Percentiles rank a stretch among this genome's conserved stretches.
Evolutionary conservation across 148 eudicot genomes (phyloP).

Genomic region (Silene latifolia): DNA sequence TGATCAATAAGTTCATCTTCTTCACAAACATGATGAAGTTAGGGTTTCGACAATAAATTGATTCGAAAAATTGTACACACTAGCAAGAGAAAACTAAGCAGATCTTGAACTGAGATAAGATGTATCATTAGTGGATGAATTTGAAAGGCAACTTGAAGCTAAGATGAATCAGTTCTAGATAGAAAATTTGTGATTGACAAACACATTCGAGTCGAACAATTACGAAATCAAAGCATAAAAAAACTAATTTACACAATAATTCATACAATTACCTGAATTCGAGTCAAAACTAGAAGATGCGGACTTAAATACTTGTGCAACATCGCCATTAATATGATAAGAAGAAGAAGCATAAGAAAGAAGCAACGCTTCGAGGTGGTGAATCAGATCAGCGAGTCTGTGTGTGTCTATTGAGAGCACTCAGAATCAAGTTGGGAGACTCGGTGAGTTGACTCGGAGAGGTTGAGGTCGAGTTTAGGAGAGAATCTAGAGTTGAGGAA

Average conservation of each 20-base stretch:
- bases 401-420: slow-evolving; percentile 43
- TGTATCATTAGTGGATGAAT: too few species aligned
- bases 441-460: slow-evolving; percentile 39
- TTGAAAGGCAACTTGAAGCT: too few species aligned
- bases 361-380: slow-evolving; percentile 32
- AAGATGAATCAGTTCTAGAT: too few species aligned
- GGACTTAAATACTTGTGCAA: slow-evolving; percentile 27
- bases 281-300: slow-evolving; percentile 28
- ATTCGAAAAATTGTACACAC: too few species aligned
- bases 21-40: too few species aligned
- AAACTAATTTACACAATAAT: background rate
- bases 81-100: too few species aligned
- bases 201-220: too few species aligned
- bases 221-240: too few species aligned
- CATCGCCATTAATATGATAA: slow-evolving; percentile 27
- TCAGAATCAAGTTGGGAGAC: slow-evolving; percentile 49
- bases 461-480: slow-evolving; percentile 35
- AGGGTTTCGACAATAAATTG: too few species aligned
- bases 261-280: slow-evolving; percentile 26
- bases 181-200: too few species aligned
- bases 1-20: too few species aligned
- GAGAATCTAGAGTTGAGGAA: slow-evolving; percentile 52
- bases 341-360: slow-evolving; percentile 53
- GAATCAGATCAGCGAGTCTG: slow-evolving; percentile 51
- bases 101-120: too few species aligned